These are phyloP conservation scores for Geotrichum fermentans DNA, from an alignment of 1,139 yeast species.

Conservation along the genomic window DNA sequence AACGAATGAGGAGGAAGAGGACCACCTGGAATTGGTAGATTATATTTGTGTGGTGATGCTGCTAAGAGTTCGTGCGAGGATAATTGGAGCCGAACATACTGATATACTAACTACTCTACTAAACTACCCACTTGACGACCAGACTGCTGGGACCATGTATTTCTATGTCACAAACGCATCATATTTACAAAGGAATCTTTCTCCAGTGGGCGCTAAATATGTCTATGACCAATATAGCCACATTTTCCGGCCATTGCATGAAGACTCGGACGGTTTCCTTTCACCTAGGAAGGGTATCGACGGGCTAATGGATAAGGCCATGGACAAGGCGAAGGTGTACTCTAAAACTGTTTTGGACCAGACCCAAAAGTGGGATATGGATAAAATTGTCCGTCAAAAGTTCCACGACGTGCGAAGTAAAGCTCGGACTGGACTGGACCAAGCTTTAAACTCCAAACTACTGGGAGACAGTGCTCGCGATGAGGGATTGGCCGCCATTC, in stretches of 20 bases:
- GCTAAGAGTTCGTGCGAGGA: constrained; percentile 30
- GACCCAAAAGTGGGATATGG: constrained; percentile 16
- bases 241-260: neutral
- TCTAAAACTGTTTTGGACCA: constrained; percentile 10
- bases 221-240: constrained; percentile 27
- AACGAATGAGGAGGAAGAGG: constrained; percentile 21
- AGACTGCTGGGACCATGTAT: constrained; percentile 23
- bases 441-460: neutral
- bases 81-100: constrained; percentile 30
- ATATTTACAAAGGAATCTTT: constrained; percentile 29
- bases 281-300: constrained; percentile 1
- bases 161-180: constrained; percentile 33
- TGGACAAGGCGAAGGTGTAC: constrained; percentile 11
- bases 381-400: constrained; percentile 8
- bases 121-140: constrained; percentile 31
- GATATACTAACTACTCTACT: constrained; percentile 34
- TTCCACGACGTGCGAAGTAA: constrained; percentile 3
- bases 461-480: neutral
- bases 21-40: constrained; percentile 33
- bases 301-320: constrained; percentile 9
- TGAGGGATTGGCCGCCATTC: constrained; percentile 6
- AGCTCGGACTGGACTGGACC: neutral
- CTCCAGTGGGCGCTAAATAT: constrained; percentile 31
- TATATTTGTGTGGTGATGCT: constrained; percentile 37
- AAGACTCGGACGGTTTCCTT: neutral